Conservation (phyloP, 1,284 basidiomycete species). For the Pisolithus thermaeus region DNA sequence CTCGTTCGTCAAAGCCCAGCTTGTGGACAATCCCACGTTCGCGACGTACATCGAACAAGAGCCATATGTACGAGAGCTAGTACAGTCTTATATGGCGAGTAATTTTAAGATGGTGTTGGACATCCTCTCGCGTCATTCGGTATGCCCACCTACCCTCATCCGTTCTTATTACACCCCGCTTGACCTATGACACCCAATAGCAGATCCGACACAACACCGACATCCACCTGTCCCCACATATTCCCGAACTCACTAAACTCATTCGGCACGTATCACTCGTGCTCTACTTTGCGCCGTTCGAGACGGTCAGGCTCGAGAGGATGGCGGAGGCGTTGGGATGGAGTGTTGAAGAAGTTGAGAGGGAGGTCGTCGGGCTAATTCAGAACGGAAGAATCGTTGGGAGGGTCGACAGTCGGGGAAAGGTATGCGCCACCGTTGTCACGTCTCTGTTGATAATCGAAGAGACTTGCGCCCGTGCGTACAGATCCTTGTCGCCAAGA, state of each 20-base stretch:
- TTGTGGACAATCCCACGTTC: slow-evolving; percentile 69
- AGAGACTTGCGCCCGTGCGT: too few species aligned
- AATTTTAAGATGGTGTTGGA: slow-evolving; percentile 78
- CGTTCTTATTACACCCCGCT: not conserved
- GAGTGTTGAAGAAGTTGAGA: slow-evolving; percentile 61
- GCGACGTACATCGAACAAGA: slow-evolving; percentile 79
- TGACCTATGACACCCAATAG: not conserved
- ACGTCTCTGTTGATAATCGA: not conserved
- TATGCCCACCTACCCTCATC: slow-evolving; percentile 31
- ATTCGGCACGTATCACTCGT: slow-evolving; percentile 71
- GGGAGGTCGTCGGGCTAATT: slow-evolving; percentile 68
- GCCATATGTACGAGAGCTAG: slow-evolving; percentile 75
- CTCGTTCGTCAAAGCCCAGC: slow-evolving; percentile 57
- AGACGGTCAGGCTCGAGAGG: slow-evolving; percentile 70
- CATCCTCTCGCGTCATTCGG: slow-evolving; percentile 66
- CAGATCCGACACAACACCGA: slow-evolving; percentile 74
- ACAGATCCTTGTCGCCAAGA: slow-evolving; percentile 69
- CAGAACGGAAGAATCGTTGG: slow-evolving; percentile 70
- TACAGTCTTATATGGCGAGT: slow-evolving; percentile 77
- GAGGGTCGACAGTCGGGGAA: slow-evolving; percentile 75
- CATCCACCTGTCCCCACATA: slow-evolving; percentile 66
- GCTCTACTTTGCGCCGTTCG: slow-evolving; percentile 83
- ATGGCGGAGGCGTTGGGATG: slow-evolving; percentile 84
- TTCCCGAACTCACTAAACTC: slow-evolving; percentile 50
- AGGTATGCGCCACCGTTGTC: slow-evolving; percentile 36